Base-by-base conservation (phyloP, 2,329 filamentous ascomycete genomes). In the Boeremia exigua region DNA sequence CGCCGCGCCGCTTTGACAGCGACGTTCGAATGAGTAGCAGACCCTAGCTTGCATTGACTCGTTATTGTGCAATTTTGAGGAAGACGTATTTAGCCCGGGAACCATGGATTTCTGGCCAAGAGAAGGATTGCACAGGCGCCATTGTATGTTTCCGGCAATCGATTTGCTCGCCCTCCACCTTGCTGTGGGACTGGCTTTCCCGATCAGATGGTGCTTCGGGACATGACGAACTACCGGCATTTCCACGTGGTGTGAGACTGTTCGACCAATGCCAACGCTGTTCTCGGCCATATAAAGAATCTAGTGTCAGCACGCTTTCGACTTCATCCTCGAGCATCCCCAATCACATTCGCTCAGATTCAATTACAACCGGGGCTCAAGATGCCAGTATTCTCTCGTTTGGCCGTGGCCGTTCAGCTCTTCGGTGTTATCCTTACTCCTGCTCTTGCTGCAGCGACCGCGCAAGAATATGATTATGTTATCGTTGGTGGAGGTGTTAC, bases 401-500 rank as follows among this genome's bases (percentile, higher is more conserved):
- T 70, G 44, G 66, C 65, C n/a, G 58, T 63, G 14, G 63, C 63
- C 45, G 58, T 63, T 43, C 67, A 68, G 61, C 57, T 69, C 14
- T 47, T 67, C 53, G 56, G 62, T 58, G 50, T 65, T 17, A 53
- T 67, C 29, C 23, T 68, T n/a, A 56, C 59, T 11, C 63, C 65
- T 10, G 63, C 60, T 51, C 51, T 60, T 48, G 59, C 52, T 27
- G 58, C 55, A 11, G 36, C 53, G n/a, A 34, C 46, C 10, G 27
- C 58, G 7, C 50, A 58, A 17, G 52, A 61, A 27, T 70, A 69
- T 32, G 70, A 73, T 52, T 73, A 73, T 62, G 62, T 73, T 7
- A 67, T 73, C 34, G 65, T 73, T 30, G 70, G 70, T 43, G 70
- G 67, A 38, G 70, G 69, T 34, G 59, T 68, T n/a, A 69, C 62